Percentiles rank a stretch among this genome's conserved stretches.
Evolutionary conservation across 2,329 filamentous ascomycete genomes (phyloP).

Genomic region (Ploettnerulaceae sp.): DNA sequence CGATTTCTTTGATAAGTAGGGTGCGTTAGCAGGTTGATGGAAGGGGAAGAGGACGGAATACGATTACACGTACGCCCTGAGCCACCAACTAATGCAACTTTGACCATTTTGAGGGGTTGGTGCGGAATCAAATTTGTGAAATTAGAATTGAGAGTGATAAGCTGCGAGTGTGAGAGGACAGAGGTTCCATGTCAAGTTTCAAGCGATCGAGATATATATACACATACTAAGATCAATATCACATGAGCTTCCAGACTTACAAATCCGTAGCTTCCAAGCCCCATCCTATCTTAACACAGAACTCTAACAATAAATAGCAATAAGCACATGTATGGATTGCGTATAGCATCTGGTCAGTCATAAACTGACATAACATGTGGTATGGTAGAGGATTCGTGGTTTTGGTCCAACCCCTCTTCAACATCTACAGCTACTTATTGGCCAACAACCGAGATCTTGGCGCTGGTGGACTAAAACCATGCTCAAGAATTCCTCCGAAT

Average conservation of each 20-base stretch:
- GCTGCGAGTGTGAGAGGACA: not conserved
- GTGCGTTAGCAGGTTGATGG: not conserved
- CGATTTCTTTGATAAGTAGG: conserved; percentile 41
- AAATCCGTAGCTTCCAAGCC: no score
- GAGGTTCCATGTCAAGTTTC: not conserved
- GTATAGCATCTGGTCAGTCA: no score
- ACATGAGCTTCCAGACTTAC: no score
- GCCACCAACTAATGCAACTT: conserved; percentile 42
- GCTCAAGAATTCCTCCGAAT: not conserved
- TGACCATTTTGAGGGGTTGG: conserved; percentile 38
- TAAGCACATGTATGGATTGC: no score
- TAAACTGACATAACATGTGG: no score
- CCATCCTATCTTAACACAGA: no score
- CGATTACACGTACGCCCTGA: conserved; percentile 42
- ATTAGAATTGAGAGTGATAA: not conserved
- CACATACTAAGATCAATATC: not conserved
- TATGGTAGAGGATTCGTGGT: not conserved
- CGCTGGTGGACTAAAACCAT: conserved; percentile 1
- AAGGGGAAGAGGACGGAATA: conserved; percentile 9
- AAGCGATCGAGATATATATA: not conserved
- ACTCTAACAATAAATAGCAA: no score
- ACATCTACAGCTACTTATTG: not conserved
- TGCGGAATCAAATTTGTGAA: not conserved
- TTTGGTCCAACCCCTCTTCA: not conserved
- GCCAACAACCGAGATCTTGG: not conserved